Evolutionary conservation across 2,329 filamentous ascomycete genomes (phyloP).

Genomic region (Calcarisporium arbuscula): DNA sequence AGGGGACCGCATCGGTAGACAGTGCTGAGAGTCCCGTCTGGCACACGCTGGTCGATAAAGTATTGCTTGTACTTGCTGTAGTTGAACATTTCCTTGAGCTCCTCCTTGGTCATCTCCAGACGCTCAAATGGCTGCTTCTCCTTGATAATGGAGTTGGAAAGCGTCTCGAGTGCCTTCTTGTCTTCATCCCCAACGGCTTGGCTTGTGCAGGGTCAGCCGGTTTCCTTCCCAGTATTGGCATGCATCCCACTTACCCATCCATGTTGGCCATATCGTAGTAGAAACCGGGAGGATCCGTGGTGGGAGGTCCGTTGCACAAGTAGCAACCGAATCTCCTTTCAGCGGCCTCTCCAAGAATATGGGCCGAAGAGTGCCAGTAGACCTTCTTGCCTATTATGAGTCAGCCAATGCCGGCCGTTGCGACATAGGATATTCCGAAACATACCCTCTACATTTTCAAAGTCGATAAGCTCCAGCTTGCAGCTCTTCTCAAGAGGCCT

Average conservation of each 20-base stretch:
- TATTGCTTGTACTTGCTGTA: conserved; percentile 99
- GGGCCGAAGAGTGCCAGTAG: conserved; percentile 96
- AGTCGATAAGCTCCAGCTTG: conserved; percentile 77
- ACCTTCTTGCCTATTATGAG: conserved; percentile 67
- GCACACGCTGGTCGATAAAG: conserved; percentile 68
- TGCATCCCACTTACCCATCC: conserved; percentile 25
- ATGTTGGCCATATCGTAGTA: conserved; percentile 89
- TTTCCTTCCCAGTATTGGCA: not conserved
- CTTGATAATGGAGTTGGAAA: conserved; percentile 81
- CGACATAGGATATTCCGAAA: not conserved
- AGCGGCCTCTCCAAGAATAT: conserved; percentile 90
- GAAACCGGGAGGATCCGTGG: conserved; percentile 70
- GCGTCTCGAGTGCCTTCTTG: conserved; percentile 77
- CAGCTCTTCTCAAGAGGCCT: conserved; percentile 84
- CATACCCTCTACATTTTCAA: conserved; percentile 47
- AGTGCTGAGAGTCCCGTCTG: conserved; percentile 83
- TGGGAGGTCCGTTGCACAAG: conserved; percentile 88
- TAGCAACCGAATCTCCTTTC: conserved; percentile 88
- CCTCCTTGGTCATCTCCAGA: conserved; percentile 80
- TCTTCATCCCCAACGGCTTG: conserved; percentile 69
- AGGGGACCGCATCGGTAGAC: conserved; percentile 91
- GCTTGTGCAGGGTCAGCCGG: conserved; percentile 42
- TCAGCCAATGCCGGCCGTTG: conserved; percentile 4
- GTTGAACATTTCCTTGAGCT: conserved; percentile 88
- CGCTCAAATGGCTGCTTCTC: conserved; percentile 95